phyloP scores from a whole-genome alignment of 176 grass and related monocot species.

The Melocanna baccifera region DNA sequence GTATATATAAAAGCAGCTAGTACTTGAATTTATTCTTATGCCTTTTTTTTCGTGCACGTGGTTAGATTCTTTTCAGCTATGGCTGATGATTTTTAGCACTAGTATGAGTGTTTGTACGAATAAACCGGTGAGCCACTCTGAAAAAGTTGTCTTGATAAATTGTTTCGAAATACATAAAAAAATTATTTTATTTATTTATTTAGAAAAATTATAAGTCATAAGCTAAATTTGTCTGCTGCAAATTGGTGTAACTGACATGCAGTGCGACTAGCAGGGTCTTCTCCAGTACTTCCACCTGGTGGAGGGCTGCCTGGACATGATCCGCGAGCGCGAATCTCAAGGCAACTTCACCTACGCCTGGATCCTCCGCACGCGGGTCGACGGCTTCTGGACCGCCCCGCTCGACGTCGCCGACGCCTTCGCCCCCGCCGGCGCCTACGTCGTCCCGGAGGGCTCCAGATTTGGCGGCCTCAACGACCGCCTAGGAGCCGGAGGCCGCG shows the following conservation, averaged over 20 bases:
- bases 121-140: accelerated
- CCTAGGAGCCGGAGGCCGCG: constrained; percentile 43
- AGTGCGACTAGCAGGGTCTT: constrained; percentile 43
- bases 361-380: constrained; percentile 75
- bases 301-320: constrained; percentile 75
- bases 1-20: too few relatives aligned
- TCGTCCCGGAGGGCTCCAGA: constrained; percentile 65
- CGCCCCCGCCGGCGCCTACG: constrained; percentile 7
- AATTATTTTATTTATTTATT: too few relatives aligned
- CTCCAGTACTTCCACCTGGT: constrained; percentile 80
- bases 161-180: too few relatives aligned
- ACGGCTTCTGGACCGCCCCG: constrained; percentile 62
- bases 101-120: too few relatives aligned
- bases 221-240: neutral
- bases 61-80: too few relatives aligned
- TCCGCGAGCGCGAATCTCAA: constrained; percentile 45
- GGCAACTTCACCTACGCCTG: constrained; percentile 59
- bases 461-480: constrained; percentile 87
- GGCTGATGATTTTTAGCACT: too few relatives aligned
- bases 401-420: constrained; percentile 8
- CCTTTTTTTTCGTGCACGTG: too few relatives aligned
- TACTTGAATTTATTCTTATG: too few relatives aligned
- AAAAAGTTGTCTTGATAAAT: too few relatives aligned
- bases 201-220: too few relatives aligned
- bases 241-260: neutral